Conservation (phyloP, 345 rosid genomes). For the Rhizophora apiculata region DNA sequence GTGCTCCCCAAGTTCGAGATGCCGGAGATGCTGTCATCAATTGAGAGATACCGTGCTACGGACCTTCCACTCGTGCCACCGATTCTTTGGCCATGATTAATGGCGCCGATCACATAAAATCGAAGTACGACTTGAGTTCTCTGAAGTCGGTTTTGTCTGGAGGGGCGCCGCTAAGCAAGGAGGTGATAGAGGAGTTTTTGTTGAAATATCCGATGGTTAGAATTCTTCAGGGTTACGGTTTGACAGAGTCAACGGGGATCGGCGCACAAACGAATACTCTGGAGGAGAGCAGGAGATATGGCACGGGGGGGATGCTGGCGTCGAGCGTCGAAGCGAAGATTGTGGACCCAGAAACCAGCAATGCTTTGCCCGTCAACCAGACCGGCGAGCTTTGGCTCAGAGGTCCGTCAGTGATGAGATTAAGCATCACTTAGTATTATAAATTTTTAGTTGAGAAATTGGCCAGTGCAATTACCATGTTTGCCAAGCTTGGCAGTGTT, state of each 20-base stretch:
- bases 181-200: constrained; percentile 58
- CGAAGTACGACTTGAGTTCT: constrained; percentile 61
- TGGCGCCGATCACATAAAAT: constrained; percentile 44
- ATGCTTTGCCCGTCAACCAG: constrained; percentile 40
- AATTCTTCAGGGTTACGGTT: constrained; percentile 66
- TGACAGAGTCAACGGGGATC: constrained; percentile 69
- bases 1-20: constrained; percentile 70
- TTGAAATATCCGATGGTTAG: constrained; percentile 50
- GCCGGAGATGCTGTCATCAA: constrained; percentile 61
- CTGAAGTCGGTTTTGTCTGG: constrained; percentile 49
- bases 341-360: constrained; percentile 63
- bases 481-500: constrained; percentile 55
- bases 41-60: constrained; percentile 50
- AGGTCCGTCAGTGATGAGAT: constrained; percentile 53
- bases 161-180: constrained; percentile 83
- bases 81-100: constrained; percentile 52
- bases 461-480: constrained; percentile 33
- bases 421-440: too few species aligned
- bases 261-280: constrained; percentile 57
- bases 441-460: too few species aligned
- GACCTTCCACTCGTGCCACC: constrained; percentile 67
- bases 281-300: constrained; percentile 76
- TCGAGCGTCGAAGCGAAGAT: constrained; percentile 63
- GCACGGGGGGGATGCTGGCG: constrained; percentile 64
- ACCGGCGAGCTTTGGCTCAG: constrained; percentile 80